phyloP scores from a whole-genome alignment of 305 asterid genomes.

The Plantago rigida region DNA sequence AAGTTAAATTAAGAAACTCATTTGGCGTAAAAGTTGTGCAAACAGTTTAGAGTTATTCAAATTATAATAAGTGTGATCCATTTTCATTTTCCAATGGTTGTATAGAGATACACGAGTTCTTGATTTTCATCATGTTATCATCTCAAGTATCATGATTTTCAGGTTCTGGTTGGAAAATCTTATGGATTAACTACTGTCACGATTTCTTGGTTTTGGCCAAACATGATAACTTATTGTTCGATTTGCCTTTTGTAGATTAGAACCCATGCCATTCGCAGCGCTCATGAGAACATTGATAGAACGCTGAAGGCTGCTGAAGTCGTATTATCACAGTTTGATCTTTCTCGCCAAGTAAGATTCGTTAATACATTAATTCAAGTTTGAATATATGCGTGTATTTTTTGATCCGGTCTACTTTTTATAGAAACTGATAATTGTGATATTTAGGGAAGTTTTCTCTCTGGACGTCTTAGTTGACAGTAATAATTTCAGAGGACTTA shows the following conservation, averaged over 20 bases:
- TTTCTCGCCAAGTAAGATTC: slow-evolving; percentile 68
- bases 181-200: slow-evolving; percentile 8
- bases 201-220: too few relatives aligned
- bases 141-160: slow-evolving; percentile 8
- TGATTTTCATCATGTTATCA: neutral
- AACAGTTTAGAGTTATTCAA: too few relatives aligned
- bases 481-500: too few relatives aligned
- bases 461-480: too few relatives aligned
- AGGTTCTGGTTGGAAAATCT: slow-evolving; percentile 14
- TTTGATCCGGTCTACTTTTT: neutral
- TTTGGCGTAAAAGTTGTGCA: too few relatives aligned
- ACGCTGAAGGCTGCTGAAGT: slow-evolving; percentile 91
- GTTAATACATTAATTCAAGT: neutral
- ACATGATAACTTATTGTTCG: neutral
- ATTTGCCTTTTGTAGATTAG: slow-evolving; percentile 52
- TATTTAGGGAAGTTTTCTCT: too few relatives aligned
- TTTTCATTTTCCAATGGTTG: neutral
- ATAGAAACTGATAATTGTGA: neutral
- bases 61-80: slow-evolving; percentile 2
- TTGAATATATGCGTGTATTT: neutral
- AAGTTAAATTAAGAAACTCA: neutral
- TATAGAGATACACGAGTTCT: too few relatives aligned
- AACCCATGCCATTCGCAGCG: slow-evolving; percentile 88
- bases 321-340: slow-evolving; percentile 78
- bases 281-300: slow-evolving; percentile 90